phyloP scores from a whole-genome alignment of 345 rosid species.

The Camelina laxa region DNA sequence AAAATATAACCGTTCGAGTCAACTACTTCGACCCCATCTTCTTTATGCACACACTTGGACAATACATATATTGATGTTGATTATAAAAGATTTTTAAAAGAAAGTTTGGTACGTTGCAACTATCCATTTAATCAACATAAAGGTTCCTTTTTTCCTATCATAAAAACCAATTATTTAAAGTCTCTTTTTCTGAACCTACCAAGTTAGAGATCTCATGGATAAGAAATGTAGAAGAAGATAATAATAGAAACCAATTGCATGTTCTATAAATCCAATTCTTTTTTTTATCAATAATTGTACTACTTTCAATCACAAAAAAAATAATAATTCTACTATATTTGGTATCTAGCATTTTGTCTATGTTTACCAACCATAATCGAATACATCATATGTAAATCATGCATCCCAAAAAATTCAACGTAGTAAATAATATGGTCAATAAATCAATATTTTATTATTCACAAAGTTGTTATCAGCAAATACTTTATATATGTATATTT shows the following conservation, averaged over 20 bases:
- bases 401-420: neutral
- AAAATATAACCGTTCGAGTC: constrained; percentile 33
- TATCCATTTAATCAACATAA: constrained; percentile 37
- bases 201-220: constrained; percentile 44
- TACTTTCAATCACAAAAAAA: constrained; percentile 22
- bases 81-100: constrained; percentile 26
- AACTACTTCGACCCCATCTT: constrained; percentile 22
- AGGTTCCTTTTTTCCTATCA: constrained; percentile 6
- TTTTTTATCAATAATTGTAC: constrained; percentile 33
- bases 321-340: constrained; percentile 4
- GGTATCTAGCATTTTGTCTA: constrained; percentile 38
- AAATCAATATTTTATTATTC: neutral
- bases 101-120: constrained; percentile 47
- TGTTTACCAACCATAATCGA: constrained; percentile 37
- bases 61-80: constrained; percentile 37
- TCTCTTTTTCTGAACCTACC: constrained; percentile 42
- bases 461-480: neutral
- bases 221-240: constrained; percentile 33
- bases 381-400: neutral
- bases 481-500: neutral
- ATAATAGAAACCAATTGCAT: constrained; percentile 28
- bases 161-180: constrained; percentile 31
- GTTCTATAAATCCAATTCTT: constrained; percentile 33
- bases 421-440: neutral
- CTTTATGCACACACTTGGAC: constrained; percentile 36